Evolutionary conservation across 2,329 filamentous ascomycete species (phyloP).

Genomic region (Cryphonectria carpinicola): DNA sequence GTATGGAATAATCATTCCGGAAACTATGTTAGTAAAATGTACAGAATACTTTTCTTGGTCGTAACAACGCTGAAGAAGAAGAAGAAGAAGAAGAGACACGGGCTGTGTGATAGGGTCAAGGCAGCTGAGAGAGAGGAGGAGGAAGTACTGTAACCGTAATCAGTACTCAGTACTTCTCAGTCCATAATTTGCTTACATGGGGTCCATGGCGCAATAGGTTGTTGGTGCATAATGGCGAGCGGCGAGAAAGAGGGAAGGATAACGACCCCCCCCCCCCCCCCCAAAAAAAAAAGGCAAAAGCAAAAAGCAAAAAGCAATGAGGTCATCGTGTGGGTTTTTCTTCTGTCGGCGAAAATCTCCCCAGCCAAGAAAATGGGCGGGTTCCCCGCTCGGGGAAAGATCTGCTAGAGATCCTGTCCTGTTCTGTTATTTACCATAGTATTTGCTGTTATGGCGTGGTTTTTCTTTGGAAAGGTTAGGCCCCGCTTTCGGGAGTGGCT

Average conservation of each 20-base stretch:
- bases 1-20: not conserved
- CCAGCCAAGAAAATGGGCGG: conserved; percentile 23
- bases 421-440: conserved; percentile 8
- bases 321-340: conserved; percentile 17
- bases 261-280: too few species aligned
- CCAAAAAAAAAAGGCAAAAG: not conserved
- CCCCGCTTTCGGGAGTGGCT: not conserved
- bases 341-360: conserved; percentile 18
- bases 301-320: conserved; percentile 9
- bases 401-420: conserved; percentile 14
- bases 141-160: not conserved
- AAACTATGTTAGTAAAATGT: not conserved
- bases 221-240: not conserved
- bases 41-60: not conserved
- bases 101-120: not conserved
- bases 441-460: not conserved
- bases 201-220: not conserved
- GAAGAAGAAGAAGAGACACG: not conserved
- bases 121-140: not conserved
- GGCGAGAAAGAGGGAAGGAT: not conserved
- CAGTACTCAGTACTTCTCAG: not conserved
- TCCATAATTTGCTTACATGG: not conserved
- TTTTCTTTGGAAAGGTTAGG: not conserved
- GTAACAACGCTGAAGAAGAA: not conserved
- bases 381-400: conserved; percentile 27